Conservation (phyloP, 352 stramenopile genomes). For the Globisporangium alternatum region DNA sequence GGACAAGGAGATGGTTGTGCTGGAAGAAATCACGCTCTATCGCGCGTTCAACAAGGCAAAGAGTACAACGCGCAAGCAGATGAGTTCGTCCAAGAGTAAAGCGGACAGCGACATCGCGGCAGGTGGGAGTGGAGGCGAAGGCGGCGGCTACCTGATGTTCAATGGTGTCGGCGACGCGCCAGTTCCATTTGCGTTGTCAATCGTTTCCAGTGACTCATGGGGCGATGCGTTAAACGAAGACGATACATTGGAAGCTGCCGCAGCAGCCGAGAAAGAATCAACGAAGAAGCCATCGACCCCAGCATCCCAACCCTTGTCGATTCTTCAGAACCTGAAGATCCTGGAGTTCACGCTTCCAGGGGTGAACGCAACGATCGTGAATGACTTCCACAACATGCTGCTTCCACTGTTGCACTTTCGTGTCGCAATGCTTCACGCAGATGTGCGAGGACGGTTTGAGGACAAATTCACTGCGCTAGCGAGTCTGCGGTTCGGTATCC, state of each 20-base stretch:
- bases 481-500: conserved; percentile 64
- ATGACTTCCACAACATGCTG: conserved; percentile 89
- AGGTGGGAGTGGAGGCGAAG: conserved; percentile 39
- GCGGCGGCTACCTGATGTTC: conserved; percentile 85
- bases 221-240: conserved; percentile 12
- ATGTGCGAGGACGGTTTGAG: conserved; percentile 61
- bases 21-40: conserved; percentile 84
- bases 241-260: background rate
- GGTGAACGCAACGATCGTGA: conserved; percentile 78
- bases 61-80: conserved; percentile 21
- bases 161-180: conserved; percentile 82
- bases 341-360: conserved; percentile 73
- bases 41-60: conserved; percentile 69
- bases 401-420: conserved; percentile 78
- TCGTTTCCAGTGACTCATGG: conserved; percentile 35
- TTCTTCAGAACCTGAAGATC: conserved; percentile 70
- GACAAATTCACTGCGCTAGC: conserved; percentile 60
- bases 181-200: conserved; percentile 72
- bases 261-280: background rate
- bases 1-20: conserved; percentile 70
- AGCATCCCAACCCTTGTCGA: conserved; percentile 24
- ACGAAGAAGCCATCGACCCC: conserved; percentile 21
- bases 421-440: conserved; percentile 57
- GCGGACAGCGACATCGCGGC: conserved; percentile 38
- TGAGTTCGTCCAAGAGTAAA: conserved; percentile 10